Evolutionary conservation across 1,139 yeast species (phyloP), one percentile per base, ranked within the genome.

Genomic region (Kluyveromyces sp.): DNA sequence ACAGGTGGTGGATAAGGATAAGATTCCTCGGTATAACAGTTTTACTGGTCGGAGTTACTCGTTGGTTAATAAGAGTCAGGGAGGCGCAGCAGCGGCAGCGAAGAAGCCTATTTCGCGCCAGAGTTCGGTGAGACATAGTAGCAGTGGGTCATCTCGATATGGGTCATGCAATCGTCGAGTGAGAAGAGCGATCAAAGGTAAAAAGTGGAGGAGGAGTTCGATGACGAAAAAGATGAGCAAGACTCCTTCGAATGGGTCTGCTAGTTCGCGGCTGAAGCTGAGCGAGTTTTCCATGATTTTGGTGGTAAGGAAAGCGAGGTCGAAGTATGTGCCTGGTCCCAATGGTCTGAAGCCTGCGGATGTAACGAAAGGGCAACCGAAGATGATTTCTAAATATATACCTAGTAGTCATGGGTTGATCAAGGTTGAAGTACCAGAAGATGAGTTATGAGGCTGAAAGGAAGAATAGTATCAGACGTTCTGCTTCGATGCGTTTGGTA

Each of bases 321-420:
- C 53, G 30, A n/a, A 40, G 46, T 39, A 48, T 43, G 42, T 32
- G 42, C 39, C 41, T 34, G 37, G 36, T 34, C 34, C 43, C n/a
- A 27, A 26, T 10, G 43, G 43, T 29, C 43, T 41, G 30, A 39
- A 34, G n/a, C 37, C 33, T 7, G 34, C 35, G 8, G 43, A 29
- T 27, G 28, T 10, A 3, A 27, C 15, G 4, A 49, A 31, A 39
- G 52, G 52, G 42, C 30, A 52, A 40, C 66, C 64, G 31, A 58
- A 55, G 41, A 68, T 64, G 45, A 60, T 71, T 10, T 72, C 72
- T 46, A 73, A 68, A 50, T 74, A 73, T 56, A 64, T 74, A 31
- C 78, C 78, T 2, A 72, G 77, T 0, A 70, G 74, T 3, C 61
- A 70, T 53, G 79, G 79, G 6, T 55, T 74, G 26, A 66, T 72